A percentile compares a stretch with the other conserved stretches of the same genome.
These are phyloP conservation scores for Phycomyces blakesleeanus DNA, from an alignment of 192 early-diverging fungal genomes.

Conservation along the genomic window DNA sequence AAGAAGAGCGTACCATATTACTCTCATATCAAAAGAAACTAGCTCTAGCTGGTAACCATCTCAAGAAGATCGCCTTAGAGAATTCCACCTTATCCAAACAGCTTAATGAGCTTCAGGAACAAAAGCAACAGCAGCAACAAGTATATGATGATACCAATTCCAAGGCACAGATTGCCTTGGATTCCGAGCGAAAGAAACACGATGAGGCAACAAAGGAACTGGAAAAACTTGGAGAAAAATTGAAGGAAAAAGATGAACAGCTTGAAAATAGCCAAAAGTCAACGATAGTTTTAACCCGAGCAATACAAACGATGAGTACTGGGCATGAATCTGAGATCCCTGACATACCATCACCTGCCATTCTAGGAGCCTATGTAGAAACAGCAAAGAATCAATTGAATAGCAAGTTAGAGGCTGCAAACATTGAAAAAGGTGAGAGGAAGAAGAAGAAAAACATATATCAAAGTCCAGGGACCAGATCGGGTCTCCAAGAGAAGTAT, in stretches of 20 bases:
- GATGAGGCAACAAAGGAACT: background rate
- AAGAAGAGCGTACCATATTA: conserved; percentile 13
- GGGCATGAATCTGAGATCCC: background rate
- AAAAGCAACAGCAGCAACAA: background rate
- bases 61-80: conserved; percentile 31
- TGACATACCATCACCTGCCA: conserved; percentile 4
- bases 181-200: background rate
- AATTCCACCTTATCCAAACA: conserved; percentile 13
- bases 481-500: too few relatives aligned
- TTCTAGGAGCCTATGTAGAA: conserved; percentile 14
- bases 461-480: too few relatives aligned
- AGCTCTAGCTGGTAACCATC: conserved; percentile 28
- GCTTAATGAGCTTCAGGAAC: background rate
- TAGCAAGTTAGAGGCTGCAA: background rate
- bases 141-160: background rate
- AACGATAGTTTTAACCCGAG: background rate
- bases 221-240: background rate
- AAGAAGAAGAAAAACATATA: too few relatives aligned
- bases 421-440: background rate
- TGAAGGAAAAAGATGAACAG: background rate
- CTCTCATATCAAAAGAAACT: conserved; percentile 27
- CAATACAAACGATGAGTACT: background rate
- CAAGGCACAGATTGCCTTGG: too few relatives aligned
- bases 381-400: conserved; percentile 7
- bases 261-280: conserved; percentile 1